phyloP scores from a whole-genome alignment of 129 eudicot genomes.

The Chrysanthemum seticuspe region DNA sequence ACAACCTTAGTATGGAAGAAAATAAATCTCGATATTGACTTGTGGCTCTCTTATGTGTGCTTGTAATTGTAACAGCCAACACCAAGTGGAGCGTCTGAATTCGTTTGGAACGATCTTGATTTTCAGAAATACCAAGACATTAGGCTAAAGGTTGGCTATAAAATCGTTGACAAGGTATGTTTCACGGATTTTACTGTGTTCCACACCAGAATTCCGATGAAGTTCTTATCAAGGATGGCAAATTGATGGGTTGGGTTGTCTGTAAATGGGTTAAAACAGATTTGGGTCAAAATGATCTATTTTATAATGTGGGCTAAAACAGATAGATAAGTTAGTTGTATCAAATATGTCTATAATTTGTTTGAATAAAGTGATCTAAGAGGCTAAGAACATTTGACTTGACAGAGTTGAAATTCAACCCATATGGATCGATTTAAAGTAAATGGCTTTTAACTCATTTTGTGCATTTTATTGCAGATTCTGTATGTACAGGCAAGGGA shows the following conservation, averaged over 20 bases:
- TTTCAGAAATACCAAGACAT: slow-evolving; percentile 82
- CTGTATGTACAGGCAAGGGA: no score
- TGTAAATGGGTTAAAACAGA: background rate
- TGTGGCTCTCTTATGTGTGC: background rate
- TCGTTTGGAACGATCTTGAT: slow-evolving; percentile 63
- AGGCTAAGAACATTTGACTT: no score
- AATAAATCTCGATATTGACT: background rate
- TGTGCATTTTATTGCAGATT: no score
- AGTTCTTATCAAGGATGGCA: background rate
- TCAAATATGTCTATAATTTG: no score
- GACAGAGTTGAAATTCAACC: no score
- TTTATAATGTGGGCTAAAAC: background rate
- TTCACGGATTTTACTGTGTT: slow-evolving; percentile 15
- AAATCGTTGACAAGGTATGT: slow-evolving; percentile 69
- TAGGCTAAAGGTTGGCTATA: slow-evolving; percentile 78
- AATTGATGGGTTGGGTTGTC: background rate
- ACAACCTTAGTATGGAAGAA: slow-evolving; percentile 1
- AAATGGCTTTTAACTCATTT: no score
- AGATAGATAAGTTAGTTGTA: no score
- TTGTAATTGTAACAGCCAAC: slow-evolving; percentile 46
- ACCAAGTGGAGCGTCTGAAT: slow-evolving; percentile 71
- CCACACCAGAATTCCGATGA: background rate
- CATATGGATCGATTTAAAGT: no score
- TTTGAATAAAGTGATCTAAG: no score
- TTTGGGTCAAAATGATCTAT: background rate